Percentiles rank a stretch among this genome's conserved stretches.
Evolutionary conservation across 176 grass and related monocot species (phyloP).

Genomic region (Avena insularis): DNA sequence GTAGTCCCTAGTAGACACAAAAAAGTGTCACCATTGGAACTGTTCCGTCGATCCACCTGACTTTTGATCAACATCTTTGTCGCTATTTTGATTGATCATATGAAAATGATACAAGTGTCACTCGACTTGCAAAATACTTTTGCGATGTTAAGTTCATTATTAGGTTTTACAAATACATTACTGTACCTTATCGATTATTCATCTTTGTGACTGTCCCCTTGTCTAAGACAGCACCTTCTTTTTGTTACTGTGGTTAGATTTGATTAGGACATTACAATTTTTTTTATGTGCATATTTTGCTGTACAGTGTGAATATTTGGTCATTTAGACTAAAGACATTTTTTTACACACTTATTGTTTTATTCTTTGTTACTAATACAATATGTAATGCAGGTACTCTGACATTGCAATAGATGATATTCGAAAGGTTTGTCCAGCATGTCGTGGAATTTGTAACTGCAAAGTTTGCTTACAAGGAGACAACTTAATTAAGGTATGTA

Average conservation of each 20-base stretch:
- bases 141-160: background rate
- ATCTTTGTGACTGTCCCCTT: background rate
- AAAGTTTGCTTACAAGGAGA: constrained; percentile 83
- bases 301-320: background rate
- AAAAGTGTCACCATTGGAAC: background rate
- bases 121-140: background rate
- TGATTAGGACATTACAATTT: background rate
- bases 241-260: background rate
- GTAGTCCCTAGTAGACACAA: background rate
- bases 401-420: constrained; percentile 80
- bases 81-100: constrained; percentile 26
- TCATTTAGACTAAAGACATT: background rate
- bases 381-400: constrained; percentile 68
- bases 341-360: background rate
- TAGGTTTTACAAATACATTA: constrained; percentile 17
- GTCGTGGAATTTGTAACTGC: constrained; percentile 97
- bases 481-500: constrained; percentile 84
- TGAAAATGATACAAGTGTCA: background rate
- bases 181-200: background rate
- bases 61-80: background rate
- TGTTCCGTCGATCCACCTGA: background rate
- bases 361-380: constrained; percentile 27
- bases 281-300: background rate
- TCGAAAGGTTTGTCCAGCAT: constrained; percentile 85
- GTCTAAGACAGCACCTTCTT: background rate